Percentiles rank a stretch among this genome's conserved stretches.
phyloP scores from a whole-genome alignment of 2,329 filamentous ascomycete genomes.

The Ophiostoma quercus region DNA sequence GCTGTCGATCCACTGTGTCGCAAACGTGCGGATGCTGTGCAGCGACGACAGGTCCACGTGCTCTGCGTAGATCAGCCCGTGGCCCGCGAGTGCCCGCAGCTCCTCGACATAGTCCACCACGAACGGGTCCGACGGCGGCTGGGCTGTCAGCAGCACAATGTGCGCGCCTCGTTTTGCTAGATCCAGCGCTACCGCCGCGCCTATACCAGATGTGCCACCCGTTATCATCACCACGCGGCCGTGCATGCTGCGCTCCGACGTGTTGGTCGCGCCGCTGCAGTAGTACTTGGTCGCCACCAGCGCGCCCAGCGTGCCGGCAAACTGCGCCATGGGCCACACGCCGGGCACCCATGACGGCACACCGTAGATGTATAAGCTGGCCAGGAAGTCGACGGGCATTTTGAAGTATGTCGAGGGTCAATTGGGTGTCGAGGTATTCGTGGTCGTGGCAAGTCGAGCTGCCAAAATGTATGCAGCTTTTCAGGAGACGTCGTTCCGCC shows the following conservation, averaged over 20 bases:
- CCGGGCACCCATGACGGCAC: constrained; percentile 46
- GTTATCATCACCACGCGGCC: constrained; percentile 92
- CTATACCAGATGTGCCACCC: constrained; percentile 89
- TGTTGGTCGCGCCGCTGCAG: constrained; percentile 68
- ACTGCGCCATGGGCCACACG: constrained; percentile 41
- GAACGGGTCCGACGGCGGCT: constrained; percentile 77
- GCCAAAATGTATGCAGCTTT: neutral
- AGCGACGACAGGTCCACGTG: constrained; percentile 84
- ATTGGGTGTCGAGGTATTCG: neutral
- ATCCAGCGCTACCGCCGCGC: constrained; percentile 66
- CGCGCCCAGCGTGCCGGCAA: constrained; percentile 35
- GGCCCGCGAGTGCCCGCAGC: constrained; percentile 67
- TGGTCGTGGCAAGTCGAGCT: neutral
- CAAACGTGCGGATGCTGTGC: constrained; percentile 87
- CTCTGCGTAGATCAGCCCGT: constrained; percentile 89
- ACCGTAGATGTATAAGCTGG: constrained; percentile 45
- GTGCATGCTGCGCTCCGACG: constrained; percentile 77
- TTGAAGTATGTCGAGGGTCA: neutral
- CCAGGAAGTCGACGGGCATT: constrained; percentile 53
- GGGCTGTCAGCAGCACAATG: constrained; percentile 80
- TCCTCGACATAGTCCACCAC: constrained; percentile 90
- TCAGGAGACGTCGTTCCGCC: neutral
- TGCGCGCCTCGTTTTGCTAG: constrained; percentile 82
- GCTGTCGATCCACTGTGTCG: constrained; percentile 97
- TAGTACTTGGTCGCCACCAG: constrained; percentile 61